Percentiles rank a stretch among this genome's conserved stretches.
phyloP scores from a whole-genome alignment of 306 rosid genomes.

The Boehmeria nivea region DNA sequence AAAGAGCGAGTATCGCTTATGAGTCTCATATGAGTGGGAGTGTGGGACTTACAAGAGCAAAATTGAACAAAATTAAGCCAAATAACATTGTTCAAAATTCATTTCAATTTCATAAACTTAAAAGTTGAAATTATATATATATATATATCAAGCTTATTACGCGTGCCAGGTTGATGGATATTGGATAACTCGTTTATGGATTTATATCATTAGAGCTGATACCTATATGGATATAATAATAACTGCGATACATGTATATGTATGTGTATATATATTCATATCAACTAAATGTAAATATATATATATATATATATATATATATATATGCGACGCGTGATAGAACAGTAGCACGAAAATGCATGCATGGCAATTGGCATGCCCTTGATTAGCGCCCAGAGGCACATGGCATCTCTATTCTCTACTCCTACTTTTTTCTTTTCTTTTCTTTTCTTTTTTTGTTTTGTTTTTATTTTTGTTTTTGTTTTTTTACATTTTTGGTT shows the following conservation, averaged over 20 bases:
- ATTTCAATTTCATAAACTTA: too few relatives aligned
- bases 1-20: too few relatives aligned
- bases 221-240: background rate
- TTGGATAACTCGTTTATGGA: background rate
- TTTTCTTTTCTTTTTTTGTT: too few relatives aligned
- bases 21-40: too few relatives aligned
- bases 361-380: constrained; percentile 16
- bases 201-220: background rate
- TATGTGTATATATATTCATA: background rate
- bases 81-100: too few relatives aligned
- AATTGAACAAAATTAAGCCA: too few relatives aligned
- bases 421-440: too few relatives aligned
- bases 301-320: background rate
- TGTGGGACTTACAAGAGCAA: too few relatives aligned
- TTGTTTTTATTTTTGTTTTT: background rate
- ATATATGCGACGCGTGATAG: constrained; percentile 30
- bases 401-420: constrained; percentile 19
- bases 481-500: background rate
- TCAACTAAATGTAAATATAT: background rate
- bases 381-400: constrained; percentile 14
- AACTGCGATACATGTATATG: background rate
- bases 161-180: constrained; percentile 24
- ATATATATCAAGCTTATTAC: constrained; percentile 1
- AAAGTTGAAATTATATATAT: too few relatives aligned
- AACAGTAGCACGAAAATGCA: constrained; percentile 20